These are phyloP conservation scores for Ogataea trehaloabstinens DNA, from an alignment of 805 yeast genomes.

Conservation along the genomic window DNA sequence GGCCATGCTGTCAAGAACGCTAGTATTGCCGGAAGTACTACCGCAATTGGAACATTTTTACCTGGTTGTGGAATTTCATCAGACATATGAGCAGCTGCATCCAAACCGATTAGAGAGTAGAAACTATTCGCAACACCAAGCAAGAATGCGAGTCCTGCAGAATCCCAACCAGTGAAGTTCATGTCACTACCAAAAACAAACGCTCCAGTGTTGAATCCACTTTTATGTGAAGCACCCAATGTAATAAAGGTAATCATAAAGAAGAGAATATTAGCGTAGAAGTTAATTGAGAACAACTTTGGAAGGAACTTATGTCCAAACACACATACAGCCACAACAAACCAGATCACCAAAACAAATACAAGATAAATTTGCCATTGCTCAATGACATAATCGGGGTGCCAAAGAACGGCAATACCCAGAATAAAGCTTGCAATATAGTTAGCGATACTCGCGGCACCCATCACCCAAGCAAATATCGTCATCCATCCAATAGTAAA, in stretches of 20 bases:
- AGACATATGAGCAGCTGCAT: conserved; percentile 33
- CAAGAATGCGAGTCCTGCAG: conserved; percentile 28
- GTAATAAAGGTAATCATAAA: conserved; percentile 23
- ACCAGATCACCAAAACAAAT: conserved; percentile 15
- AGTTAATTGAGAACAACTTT: conserved; percentile 15
- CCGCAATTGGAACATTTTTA: conserved; percentile 30
- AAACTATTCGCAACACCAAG: conserved; percentile 29
- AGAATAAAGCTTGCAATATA: conserved; percentile 10
- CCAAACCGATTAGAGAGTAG: conserved; percentile 29
- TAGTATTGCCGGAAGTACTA: conserved; percentile 26
- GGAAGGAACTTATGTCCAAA: conserved; percentile 12
- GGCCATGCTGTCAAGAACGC: conserved; percentile 31
- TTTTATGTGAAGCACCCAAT: conserved; percentile 20
- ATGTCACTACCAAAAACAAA: conserved; percentile 26
- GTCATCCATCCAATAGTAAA: conserved; percentile 25
- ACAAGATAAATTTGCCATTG: conserved; percentile 17
- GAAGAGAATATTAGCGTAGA: conserved; percentile 25
- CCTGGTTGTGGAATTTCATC: conserved; percentile 32
- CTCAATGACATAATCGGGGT: conserved; percentile 11
- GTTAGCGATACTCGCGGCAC: conserved; percentile 17
- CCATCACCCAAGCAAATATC: conserved; percentile 23
- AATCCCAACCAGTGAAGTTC: conserved; percentile 31
- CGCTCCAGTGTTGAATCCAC: conserved; percentile 13
- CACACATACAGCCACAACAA: conserved; percentile 18
- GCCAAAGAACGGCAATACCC: conserved; percentile 11